Evolutionary conservation across 2,329 filamentous ascomycete genomes (phyloP), one percentile per base, ranked within the genome.

Genomic region (Teratosphaeria zuluensis): DNA sequence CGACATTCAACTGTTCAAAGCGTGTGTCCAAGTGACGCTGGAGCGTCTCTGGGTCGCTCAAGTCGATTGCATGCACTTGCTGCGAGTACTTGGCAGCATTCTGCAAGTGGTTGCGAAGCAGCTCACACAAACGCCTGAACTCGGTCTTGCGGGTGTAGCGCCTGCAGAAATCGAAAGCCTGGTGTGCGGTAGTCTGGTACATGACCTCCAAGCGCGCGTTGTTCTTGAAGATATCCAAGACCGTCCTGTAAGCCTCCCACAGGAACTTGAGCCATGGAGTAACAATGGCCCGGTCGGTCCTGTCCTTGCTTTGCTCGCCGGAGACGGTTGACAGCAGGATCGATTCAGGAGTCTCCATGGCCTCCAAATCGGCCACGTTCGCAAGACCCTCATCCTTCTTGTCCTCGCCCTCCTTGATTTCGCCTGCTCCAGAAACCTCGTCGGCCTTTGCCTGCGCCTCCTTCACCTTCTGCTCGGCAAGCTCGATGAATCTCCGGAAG

Each of bases 251-350:
- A 16, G 94, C 96, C 81, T 99, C 94, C 94, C 94, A 99, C 63
- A 99, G 81, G 74, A 99, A 99, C 80, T 99, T 99, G 71, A 99
- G 84, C 94, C 94, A 99, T 61, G 94, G 94, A 31, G 94, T 99
- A 61, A 99, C 94, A 70, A 99, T 95, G 72, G 94, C 94, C 70
- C 94, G 88, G 79, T 99, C 94, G 69, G 94, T 99, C 67, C 94
- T 89, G 78, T 99, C 94, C 73, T 90, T 88, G 61, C 92, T 96
- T 78, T 97, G 92, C 79, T 99, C 94, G 64, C 94, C 94, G 46
- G 94, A 99, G 62, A 99, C 94, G 57, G 94, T 99, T 64, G 94
- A 95, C 53, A 99, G 86, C 62, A 99, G 86, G 72, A 99, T 96
- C 31, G 94, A 97, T 79, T 99, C 94, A 64, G 94, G 94, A 12